Evolutionary conservation across 148 eudicot genomes (phyloP).

Genomic region (Camellia japonica): DNA sequence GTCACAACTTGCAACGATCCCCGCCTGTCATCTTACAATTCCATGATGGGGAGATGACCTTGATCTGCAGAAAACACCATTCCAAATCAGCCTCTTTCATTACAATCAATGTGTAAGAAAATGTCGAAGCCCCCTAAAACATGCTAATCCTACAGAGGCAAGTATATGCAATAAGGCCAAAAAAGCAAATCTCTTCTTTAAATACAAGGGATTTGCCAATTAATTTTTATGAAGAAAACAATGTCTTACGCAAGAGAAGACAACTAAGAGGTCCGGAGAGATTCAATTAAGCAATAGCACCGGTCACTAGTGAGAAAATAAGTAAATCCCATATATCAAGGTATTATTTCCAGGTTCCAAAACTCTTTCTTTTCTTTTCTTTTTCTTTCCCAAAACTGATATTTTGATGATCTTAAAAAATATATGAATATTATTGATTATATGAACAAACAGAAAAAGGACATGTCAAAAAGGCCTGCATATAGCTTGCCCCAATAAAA

Average conservation of each 20-base stretch:
- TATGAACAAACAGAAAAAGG: background rate
- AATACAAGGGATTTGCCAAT: background rate
- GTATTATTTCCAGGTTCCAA: background rate
- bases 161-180: background rate
- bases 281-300: background rate
- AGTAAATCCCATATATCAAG: slow-evolving; percentile 1
- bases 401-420: background rate
- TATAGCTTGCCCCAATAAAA: background rate
- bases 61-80: slow-evolving; percentile 23
- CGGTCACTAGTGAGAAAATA: too few relatives aligned
- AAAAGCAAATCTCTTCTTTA: background rate
- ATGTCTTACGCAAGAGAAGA: background rate
- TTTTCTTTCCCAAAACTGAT: background rate
- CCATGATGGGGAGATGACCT: slow-evolving; percentile 27
- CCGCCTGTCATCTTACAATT: slow-evolving; percentile 16
- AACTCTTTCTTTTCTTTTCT: background rate
- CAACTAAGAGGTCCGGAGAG: background rate
- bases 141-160: background rate
- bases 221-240: background rate
- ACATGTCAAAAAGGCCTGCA: background rate
- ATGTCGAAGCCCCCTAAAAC: background rate
- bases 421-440: background rate
- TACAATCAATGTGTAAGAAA: background rate
- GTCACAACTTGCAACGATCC: slow-evolving; percentile 16
- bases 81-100: slow-evolving; percentile 13